Base-by-base conservation (phyloP, 768 basidiomycete species). In the Hortiboletus campestris region DNA sequence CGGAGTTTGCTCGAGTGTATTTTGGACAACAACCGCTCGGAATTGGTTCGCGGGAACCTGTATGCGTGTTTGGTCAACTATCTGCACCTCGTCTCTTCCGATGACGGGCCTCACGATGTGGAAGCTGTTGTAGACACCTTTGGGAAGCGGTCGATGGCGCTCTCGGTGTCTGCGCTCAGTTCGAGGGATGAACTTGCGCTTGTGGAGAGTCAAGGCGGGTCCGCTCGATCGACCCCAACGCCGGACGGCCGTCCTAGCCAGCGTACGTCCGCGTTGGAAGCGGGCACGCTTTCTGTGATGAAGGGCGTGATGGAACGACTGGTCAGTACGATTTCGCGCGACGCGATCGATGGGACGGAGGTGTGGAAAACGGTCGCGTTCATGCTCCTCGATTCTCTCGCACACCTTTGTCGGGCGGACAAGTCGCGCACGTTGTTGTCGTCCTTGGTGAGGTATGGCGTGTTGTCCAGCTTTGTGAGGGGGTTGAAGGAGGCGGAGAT, bases 341-440 rank as follows among this genome's bases (percentile, higher is more conserved):
- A 98, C 66, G 94, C 94, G 2, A 89, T 92, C 51, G 94, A 97
- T 60, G 95, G 94, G 8, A 86, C 91, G 17, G 94, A 98, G 70
- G 91, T 98, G 2, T 98, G 96, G 96, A 92, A 92, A 73, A 95
- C 94, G 3, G 84, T 98, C 16, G 91, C 95, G 10, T 98, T 94
- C 67, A 89, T 94, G 78, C 76, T 94, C 3, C 77, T 98, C 41
- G 92, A 95, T 63, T 85, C 89, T 1, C 78, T 95, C 9, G 80
- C 89, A 17, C 82, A 88, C 42, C 74, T 95, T 0, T 89, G 85
- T 38, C 81, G 81, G 28, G 70, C 75, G 46, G 88, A 93, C 60
- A 88, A 84, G 71, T 86, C 87, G 46, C 80, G 88, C 51, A 64
- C 76, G 12, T 76, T 91, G 20, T 70, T 91, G 43, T 67, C 76